Evolutionary conservation across 2,329 filamentous ascomycete genomes (phyloP).

Genomic region (Hypoxylon sp.): DNA sequence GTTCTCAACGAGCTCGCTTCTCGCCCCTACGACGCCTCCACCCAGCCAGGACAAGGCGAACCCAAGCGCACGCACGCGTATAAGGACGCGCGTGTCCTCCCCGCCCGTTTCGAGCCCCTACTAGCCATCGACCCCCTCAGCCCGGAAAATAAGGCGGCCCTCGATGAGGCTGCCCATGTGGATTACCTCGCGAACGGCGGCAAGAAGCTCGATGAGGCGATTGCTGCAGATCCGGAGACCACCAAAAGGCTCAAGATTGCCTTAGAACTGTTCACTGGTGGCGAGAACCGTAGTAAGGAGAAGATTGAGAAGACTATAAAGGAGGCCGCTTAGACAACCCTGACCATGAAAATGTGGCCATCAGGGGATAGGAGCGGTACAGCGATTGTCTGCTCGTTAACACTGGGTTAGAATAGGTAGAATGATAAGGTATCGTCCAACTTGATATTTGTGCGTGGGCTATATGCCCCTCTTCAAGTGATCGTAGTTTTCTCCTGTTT

Average conservation of each 20-base stretch:
- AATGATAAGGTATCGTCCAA: conserved; percentile 18
- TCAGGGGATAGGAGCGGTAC: conserved; percentile 2
- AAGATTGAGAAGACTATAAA: conserved; percentile 54
- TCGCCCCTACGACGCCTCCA: conserved; percentile 54
- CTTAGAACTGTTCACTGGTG: conserved; percentile 57
- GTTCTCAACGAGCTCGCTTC: conserved; percentile 54
- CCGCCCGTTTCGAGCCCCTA: conserved; percentile 21
- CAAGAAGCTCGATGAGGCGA: conserved; percentile 58
- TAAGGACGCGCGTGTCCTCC: conserved; percentile 46
- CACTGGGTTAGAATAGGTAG: conserved; percentile 7
- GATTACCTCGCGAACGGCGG: conserved; percentile 63
- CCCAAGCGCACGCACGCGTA: conserved; percentile 59
- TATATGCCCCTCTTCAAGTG: conserved; percentile 10
- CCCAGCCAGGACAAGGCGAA: conserved; percentile 56
- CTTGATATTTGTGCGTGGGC: conserved; percentile 14
- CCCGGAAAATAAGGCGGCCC: conserved; percentile 57
- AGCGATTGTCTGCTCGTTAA: conserved; percentile 2
- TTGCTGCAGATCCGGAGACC: conserved; percentile 56
- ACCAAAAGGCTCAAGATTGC: conserved; percentile 56
- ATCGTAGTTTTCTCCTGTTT: conserved; percentile 13
- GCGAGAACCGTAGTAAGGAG: conserved; percentile 55
- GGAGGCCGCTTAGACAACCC: conserved; percentile 15
- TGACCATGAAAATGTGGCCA: conserved; percentile 1
- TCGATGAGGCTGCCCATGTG: conserved; percentile 51
- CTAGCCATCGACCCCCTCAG: conserved; percentile 56